Conservation (phyloP, 2,329 filamentous ascomycete species). For the Alternaria ventricosa region DNA sequence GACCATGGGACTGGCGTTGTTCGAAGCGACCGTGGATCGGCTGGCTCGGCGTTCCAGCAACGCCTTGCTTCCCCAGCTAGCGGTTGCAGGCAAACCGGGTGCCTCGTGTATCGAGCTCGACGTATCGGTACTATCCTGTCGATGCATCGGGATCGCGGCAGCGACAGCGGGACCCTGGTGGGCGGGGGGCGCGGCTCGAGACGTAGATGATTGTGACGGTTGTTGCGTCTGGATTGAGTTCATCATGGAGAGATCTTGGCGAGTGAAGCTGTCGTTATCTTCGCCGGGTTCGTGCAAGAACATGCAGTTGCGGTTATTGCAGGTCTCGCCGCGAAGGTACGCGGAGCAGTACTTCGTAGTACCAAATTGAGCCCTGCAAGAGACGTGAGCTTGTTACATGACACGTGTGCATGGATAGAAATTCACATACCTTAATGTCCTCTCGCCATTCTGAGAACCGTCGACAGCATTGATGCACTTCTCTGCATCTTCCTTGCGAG, state of each 20-base stretch:
- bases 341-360: constrained; percentile 99
- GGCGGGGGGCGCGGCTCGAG: constrained; percentile 59
- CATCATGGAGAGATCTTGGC: constrained; percentile 92
- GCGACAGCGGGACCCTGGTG: constrained; percentile 59
- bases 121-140: constrained; percentile 79
- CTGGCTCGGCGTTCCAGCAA: constrained; percentile 75
- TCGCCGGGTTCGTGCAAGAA: constrained; percentile 98
- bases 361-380: constrained; percentile 70
- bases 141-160: constrained; percentile 68
- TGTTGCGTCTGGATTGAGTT: constrained; percentile 85
- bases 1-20: constrained; percentile 79
- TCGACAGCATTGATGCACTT: constrained; percentile 92
- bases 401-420: background rate
- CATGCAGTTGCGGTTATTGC: constrained; percentile 96
- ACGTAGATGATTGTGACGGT: constrained; percentile 64
- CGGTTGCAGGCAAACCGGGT: constrained; percentile 89
- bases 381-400: constrained; percentile 24
- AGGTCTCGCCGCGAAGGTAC: constrained; percentile 91
- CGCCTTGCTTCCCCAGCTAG: constrained; percentile 85
- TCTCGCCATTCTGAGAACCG: constrained; percentile 87
- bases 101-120: constrained; percentile 68
- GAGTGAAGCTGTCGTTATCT: constrained; percentile 93
- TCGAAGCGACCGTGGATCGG: constrained; percentile 79
- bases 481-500: constrained; percentile 86
- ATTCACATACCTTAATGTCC: constrained; percentile 71